A percentile compares a stretch with the other conserved stretches of the same genome.
Evolutionary conservation across 345 rosid genomes (phyloP).

Genomic region (Gossypium bickii): DNA sequence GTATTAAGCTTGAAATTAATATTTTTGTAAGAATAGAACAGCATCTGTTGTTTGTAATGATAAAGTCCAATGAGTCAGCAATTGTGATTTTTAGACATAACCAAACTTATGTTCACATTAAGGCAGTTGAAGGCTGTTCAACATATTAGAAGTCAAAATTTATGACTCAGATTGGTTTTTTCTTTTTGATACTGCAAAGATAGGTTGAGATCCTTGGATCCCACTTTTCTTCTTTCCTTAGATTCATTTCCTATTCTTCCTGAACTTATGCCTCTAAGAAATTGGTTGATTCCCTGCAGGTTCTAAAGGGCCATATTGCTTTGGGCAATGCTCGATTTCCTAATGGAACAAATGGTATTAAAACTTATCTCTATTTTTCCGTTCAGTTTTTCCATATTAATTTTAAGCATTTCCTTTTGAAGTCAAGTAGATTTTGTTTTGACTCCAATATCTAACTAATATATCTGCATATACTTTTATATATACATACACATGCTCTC

Average conservation of each 20-base stretch:
- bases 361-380: slow-evolving; percentile 9
- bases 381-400: not conserved
- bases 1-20: not conserved
- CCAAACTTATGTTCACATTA: not conserved
- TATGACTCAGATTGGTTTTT: not conserved
- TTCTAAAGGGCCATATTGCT: slow-evolving; percentile 90
- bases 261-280: not conserved
- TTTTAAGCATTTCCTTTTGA: slow-evolving; percentile 7
- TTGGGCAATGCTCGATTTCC: slow-evolving; percentile 85
- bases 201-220: not conserved
- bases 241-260: not conserved
- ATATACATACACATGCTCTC: not conserved
- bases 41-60: not conserved
- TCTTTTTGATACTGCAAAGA: not conserved
- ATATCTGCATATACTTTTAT: not conserved
- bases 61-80: not conserved
- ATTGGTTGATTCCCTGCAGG: slow-evolving; percentile 37
- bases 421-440: not conserved
- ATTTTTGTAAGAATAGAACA: not conserved
- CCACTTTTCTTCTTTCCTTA: not conserved
- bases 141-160: not conserved
- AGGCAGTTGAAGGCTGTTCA: not conserved
- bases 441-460: not conserved
- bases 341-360: slow-evolving; percentile 81
- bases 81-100: not conserved